phyloP scores from a whole-genome alignment of 805 yeast genomes.

The Torulaspora franciscae region DNA sequence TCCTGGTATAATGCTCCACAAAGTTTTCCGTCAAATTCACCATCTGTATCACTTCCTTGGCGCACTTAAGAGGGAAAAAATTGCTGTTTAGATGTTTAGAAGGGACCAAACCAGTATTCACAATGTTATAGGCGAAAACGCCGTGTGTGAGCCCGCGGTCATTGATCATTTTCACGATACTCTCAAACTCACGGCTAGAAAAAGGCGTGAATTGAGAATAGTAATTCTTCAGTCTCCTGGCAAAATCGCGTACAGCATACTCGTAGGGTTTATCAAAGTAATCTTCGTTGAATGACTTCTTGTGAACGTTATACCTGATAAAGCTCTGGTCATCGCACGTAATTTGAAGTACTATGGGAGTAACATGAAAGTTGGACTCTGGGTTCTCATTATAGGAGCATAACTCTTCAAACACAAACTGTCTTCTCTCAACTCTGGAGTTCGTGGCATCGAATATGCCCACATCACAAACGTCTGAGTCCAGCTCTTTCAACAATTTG shows the following conservation, averaged over 20 bases:
- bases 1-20: slow-evolving; percentile 21
- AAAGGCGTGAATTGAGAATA: slow-evolving; percentile 31
- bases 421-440: slow-evolving; percentile 44
- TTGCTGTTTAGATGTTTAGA: slow-evolving; percentile 10
- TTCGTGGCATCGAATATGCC: slow-evolving; percentile 61
- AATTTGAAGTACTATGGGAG: slow-evolving; percentile 55
- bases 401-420: slow-evolving; percentile 27
- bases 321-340: slow-evolving; percentile 50
- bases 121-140: slow-evolving; percentile 21
- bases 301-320: slow-evolving; percentile 56
- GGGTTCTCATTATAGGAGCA: slow-evolving; percentile 17
- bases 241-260: slow-evolving; percentile 54
- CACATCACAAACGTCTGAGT: slow-evolving; percentile 43
- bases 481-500: slow-evolving; percentile 41
- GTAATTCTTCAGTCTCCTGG: slow-evolving; percentile 52
- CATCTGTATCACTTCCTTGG: slow-evolving; percentile 15
- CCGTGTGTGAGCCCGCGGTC: slow-evolving; percentile 17
- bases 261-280: slow-evolving; percentile 50
- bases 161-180: slow-evolving; percentile 9
- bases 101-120: slow-evolving; percentile 21
- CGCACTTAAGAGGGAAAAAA: slow-evolving; percentile 18
- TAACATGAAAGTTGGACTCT: slow-evolving; percentile 30
- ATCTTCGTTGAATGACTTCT: slow-evolving; percentile 59
- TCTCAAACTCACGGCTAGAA: slow-evolving; percentile 22
- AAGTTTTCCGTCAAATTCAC: slow-evolving; percentile 20